Percentiles rank a stretch among this genome's conserved stretches.
Evolutionary conservation across 257 asterid genomes (phyloP).

Genomic region (Solanum clarkiae): DNA sequence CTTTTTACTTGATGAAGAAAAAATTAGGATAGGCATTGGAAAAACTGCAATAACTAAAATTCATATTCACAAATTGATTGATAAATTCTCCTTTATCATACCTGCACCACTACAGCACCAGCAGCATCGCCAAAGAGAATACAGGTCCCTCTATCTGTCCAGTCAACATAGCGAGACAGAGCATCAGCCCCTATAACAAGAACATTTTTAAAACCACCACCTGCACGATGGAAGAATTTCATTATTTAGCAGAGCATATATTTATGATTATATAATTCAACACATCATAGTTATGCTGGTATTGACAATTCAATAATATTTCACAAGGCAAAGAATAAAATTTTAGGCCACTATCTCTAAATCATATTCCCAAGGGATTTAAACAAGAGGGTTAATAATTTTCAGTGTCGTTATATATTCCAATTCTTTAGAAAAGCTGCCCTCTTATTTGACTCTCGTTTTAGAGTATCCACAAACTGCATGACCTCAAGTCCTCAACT

Average conservation of each 20-base stretch:
- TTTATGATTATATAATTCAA: background rate
- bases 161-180: slow-evolving; percentile 84
- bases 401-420: background rate
- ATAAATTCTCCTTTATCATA: slow-evolving; percentile 1
- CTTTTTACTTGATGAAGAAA: background rate
- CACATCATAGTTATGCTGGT: background rate
- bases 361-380: background rate
- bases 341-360: background rate
- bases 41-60: background rate
- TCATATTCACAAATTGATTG: background rate
- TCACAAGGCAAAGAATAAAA: background rate
- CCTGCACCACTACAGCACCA: slow-evolving; percentile 88
- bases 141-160: slow-evolving; percentile 96
- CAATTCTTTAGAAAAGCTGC: background rate
- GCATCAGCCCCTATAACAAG: slow-evolving; percentile 97
- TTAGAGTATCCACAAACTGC: background rate
- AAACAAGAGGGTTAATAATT: background rate
- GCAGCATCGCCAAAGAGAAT: slow-evolving; percentile 98
- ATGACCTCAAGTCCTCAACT: background rate
- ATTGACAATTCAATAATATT: background rate
- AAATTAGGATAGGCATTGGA: background rate
- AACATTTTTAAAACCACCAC: slow-evolving; percentile 91
- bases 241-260: background rate
- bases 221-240: slow-evolving; percentile 19
- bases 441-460: background rate